A percentile compares a stretch with the other conserved stretches of the same genome.
These are phyloP conservation scores for Colletotrichum nymphaeae DNA, from an alignment of 2,329 filamentous ascomycete species.

Conservation along the genomic window DNA sequence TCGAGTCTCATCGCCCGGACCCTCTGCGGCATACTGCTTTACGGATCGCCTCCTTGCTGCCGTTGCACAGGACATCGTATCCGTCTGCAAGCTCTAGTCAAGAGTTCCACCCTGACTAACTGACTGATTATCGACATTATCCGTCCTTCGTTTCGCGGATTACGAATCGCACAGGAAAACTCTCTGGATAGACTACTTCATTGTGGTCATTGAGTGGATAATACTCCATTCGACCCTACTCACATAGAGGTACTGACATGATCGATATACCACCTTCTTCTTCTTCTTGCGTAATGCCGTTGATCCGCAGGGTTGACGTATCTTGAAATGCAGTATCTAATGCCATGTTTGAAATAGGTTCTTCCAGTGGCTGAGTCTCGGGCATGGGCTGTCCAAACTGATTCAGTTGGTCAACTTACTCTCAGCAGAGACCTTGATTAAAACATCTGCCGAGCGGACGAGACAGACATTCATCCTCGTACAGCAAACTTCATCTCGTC, in stretches of 20 bases:
- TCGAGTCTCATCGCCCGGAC: neutral
- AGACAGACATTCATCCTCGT: neutral
- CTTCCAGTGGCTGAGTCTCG: neutral
- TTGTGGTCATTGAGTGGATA: neutral
- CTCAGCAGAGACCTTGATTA: neutral
- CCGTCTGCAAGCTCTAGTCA: neutral
- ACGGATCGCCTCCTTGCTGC: neutral
- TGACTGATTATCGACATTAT: neutral
- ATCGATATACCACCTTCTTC: neutral
- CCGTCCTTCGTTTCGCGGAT: neutral
- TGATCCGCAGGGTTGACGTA: neutral
- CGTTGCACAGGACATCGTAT: neutral
- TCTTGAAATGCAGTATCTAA: neutral
- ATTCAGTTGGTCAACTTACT: neutral
- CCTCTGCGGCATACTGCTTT: neutral
- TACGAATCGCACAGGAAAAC: neutral
- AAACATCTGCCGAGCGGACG: neutral
- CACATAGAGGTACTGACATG: neutral
- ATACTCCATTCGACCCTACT: neutral
- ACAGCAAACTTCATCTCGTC: neutral
- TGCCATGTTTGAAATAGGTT: neutral
- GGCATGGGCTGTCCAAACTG: slow-evolving; percentile 17
- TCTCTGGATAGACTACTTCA: neutral
- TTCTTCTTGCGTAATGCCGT: neutral
- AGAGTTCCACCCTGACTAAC: neutral